Evolutionary conservation across 352 stramenopile genomes (phyloP), one percentile per base, ranked within the genome.

Genomic region (Phytophthora cajani): DNA sequence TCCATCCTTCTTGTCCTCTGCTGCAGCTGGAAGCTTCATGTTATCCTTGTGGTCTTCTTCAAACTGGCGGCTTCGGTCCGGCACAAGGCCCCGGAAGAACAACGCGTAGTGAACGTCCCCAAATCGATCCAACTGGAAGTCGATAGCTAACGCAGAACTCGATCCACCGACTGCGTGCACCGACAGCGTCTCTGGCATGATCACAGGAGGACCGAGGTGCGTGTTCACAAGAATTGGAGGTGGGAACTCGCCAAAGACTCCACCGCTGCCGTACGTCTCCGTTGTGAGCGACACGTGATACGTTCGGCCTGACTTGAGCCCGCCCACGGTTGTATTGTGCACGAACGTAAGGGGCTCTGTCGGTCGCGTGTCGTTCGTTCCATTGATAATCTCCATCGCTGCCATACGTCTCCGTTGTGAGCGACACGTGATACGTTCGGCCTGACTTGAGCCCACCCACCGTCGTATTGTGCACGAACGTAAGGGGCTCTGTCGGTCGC

Each of bases 211-310:
- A 2, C 63, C 59, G 7, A 80, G 62, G 56, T 94, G 82, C 1
- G 87, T 90, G 23, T 73, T 89, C 2, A 93, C 83, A 14, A 93
- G 71, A 11, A 93, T 78, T 33, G 88, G 87, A 14, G 84, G 83
- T 23, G 88, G 87, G 12, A 91, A 93, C 10, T 86, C 83, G 2
- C 86, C 88, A 59, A 89, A 95, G 5, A 95, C 88, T 1, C 88
- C 88, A 19, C 77, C 58, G 42, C 85, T 93, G 0, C 54, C 59
- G 10, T 72, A 67, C 0, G 86, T 93, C 66, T 95, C 87, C 0
- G 88, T 93, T 7, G 86, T 91, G 14, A 95, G 76, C 7, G 86
- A 95, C 17, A 92, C 70, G 42, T 93, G 86, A 55, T 95, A 95
- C 5, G 80, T 92, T 12, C 69, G 81, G 2, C 71, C 84, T 5